Percentiles rank a stretch among this genome's conserved stretches.
Conservation (phyloP, 2,329 filamentous ascomycete genomes). For the Phaeophleospora eucalypticola region DNA sequence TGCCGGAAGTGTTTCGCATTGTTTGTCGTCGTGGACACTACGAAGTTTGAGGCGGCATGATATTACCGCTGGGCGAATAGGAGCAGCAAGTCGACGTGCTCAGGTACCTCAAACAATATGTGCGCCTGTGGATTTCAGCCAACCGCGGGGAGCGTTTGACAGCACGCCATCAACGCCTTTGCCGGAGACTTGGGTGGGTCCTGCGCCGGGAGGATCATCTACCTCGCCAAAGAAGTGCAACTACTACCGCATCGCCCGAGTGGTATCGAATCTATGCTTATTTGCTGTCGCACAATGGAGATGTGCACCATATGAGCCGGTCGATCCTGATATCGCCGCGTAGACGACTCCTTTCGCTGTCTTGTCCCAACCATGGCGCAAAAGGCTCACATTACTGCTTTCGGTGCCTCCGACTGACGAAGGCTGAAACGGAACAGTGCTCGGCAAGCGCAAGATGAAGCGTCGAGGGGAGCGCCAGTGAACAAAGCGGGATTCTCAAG, state of each 20-base stretch:
- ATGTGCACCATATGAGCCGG: too few species aligned
- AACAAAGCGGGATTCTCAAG: background rate
- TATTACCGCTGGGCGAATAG: constrained; percentile 3
- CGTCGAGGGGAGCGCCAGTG: constrained; percentile 1
- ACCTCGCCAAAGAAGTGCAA: constrained; percentile 2
- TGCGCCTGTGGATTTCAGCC: background rate
- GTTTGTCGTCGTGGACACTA: constrained; percentile 2
- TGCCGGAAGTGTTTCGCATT: constrained; percentile 15
- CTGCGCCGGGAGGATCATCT: constrained; percentile 6
- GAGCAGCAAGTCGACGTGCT: background rate
- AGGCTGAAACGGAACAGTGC: background rate
- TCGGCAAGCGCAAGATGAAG: background rate
- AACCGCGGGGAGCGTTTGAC: constrained; percentile 1
- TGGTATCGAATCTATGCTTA: too few species aligned
- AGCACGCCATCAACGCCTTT: constrained; percentile 7
- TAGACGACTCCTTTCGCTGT: background rate
- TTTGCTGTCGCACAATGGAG: too few species aligned
- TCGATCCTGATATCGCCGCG: too few species aligned
- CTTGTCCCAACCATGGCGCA: background rate
- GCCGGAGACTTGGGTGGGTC: constrained; percentile 2
- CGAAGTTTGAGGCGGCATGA: background rate
- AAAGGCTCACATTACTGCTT: background rate
- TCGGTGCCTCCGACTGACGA: background rate
- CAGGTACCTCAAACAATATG: constrained; percentile 1
- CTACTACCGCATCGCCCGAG: background rate